Evolutionary conservation across 257 asterid species (phyloP).

Genomic region (Cinchona pubescens): DNA sequence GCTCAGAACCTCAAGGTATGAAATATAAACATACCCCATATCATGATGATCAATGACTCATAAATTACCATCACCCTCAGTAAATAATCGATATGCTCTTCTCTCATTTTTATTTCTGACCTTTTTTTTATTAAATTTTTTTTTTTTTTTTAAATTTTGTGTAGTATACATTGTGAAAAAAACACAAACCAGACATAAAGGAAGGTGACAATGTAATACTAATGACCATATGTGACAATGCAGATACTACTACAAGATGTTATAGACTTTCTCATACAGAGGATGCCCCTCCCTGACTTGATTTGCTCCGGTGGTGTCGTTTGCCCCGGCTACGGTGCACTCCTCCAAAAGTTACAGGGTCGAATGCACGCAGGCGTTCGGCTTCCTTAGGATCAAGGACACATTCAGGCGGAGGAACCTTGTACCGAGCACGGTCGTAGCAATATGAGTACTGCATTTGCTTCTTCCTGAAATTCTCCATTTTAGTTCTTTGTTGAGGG

Average conservation of each 20-base stretch:
- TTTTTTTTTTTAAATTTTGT: not conserved
- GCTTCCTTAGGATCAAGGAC: conserved; percentile 53
- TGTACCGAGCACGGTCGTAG: conserved; percentile 64
- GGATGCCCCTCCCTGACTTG: conserved; percentile 30
- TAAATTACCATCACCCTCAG: conserved; percentile 22
- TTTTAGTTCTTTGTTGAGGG: conserved; percentile 35
- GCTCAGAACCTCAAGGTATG: conserved; percentile 23
- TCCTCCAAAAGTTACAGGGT: conserved; percentile 67
- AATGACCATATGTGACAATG: conserved; percentile 11
- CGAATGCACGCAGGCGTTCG: conserved; percentile 48
- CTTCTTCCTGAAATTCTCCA: conserved; percentile 57
- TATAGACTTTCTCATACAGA: conserved; percentile 24
- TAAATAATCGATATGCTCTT: conserved; percentile 17
- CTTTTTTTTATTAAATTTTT: not conserved
- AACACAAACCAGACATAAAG: conserved; percentile 13
- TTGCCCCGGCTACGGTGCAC: conserved; percentile 46
- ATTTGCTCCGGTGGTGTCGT: conserved; percentile 42
- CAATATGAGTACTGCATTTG: conserved; percentile 76
- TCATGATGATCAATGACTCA: conserved; percentile 21
- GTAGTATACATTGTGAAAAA: conserved; percentile 45
- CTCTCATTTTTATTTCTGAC: conserved; percentile 9
- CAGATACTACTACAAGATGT: not conserved
- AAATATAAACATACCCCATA: conserved; percentile 33
- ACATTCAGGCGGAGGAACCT: conserved; percentile 55
- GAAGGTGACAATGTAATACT: not conserved